Evolutionary conservation across 2,329 filamentous ascomycete species (phyloP), one percentile per base, ranked within the genome.

Genomic region (Fusarium agapanthi): DNA sequence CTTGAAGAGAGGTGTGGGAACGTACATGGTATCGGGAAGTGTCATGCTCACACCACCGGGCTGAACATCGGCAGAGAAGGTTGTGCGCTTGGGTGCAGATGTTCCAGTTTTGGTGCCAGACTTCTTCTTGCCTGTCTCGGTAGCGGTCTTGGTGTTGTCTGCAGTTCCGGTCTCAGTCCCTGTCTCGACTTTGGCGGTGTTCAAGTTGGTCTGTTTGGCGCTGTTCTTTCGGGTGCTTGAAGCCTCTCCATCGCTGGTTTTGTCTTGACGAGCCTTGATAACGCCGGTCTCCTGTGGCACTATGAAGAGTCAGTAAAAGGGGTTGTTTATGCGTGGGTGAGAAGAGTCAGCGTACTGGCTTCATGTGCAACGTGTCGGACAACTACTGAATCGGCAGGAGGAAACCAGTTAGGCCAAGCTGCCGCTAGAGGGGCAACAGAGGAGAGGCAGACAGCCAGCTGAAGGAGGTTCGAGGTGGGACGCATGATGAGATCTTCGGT

Each of bases 391-490:
- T 90, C 86, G 40, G 85, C 53, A 18, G 87, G 84, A 24, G 88
- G 88, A 41, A 90, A 80, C 85, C 86, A 89, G 69, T 79, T 81
- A 26, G 88, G 86, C 88, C 88, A 90, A 63, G 85, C 88, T 60
- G 87, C 84, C n/a, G 85, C 84, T 28, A 88, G 72, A 22, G 86
- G 83, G 14, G 86, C 81, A 59, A 90, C 80, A 37, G 88, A 85
- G 47, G 81, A 81, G 22, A 90, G 82, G 73, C 89, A 83, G 61
- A 87, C 72, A 57, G 87, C 84, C 74, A 88, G 77, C 48, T 85
- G 84, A 77, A 85, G 79, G 61, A 88, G 75, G 55, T 83, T 83
- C 54, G 80, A 80, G 71, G 85, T 81, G 70, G 85, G 80, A 83
- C 84, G 88, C 88, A 90, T 90, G 57, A 63, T 80, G 75, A 45